Evolutionary conservation across 169 alveolate genomes (phyloP).

Genomic region (Cryptosporidium sp.): DNA sequence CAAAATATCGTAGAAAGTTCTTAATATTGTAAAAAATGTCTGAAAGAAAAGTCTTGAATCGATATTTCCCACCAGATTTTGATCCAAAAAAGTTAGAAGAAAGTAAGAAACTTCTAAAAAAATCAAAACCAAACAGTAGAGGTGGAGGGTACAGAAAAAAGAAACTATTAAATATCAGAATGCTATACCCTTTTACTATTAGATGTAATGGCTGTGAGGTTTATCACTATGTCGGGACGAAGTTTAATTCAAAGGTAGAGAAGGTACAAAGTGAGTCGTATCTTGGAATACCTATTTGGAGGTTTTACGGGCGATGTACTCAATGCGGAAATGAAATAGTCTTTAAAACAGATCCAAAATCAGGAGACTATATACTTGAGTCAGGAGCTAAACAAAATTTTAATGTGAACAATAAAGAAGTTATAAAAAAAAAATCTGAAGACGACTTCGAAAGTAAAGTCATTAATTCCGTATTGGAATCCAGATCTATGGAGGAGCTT

Average conservation of each 20-base stretch:
- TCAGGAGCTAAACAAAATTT: slow-evolving; percentile 91
- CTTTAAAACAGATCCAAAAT: slow-evolving; percentile 93
- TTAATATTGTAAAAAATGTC: slow-evolving; percentile 89
- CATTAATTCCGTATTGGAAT: neutral
- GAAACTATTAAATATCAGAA: slow-evolving; percentile 94
- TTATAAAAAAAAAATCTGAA: neutral
- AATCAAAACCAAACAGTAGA: slow-evolving; percentile 82
- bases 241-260: slow-evolving; percentile 95
- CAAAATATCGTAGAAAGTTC: neutral
- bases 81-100: slow-evolving; percentile 95
- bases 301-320: slow-evolving; percentile 98
- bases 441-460: slow-evolving; percentile 1
- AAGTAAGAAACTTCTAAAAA: slow-evolving; percentile 86
- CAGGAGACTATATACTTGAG: slow-evolving; percentile 90
- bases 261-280: slow-evolving; percentile 94
- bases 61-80: slow-evolving; percentile 99
- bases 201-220: slow-evolving; percentile 96
- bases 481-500: slow-evolving; percentile 35
- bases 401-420: slow-evolving; percentile 35
- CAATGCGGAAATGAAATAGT: slow-evolving; percentile 95
- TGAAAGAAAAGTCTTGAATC: slow-evolving; percentile 97
- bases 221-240: slow-evolving; percentile 98
- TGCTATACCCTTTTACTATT: slow-evolving; percentile 98
- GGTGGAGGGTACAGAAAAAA: slow-evolving; percentile 76
- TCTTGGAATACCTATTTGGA: slow-evolving; percentile 95